These are phyloP conservation scores for Solanum bukasovii DNA, from an alignment of 257 asterid genomes.

Conservation along the genomic window DNA sequence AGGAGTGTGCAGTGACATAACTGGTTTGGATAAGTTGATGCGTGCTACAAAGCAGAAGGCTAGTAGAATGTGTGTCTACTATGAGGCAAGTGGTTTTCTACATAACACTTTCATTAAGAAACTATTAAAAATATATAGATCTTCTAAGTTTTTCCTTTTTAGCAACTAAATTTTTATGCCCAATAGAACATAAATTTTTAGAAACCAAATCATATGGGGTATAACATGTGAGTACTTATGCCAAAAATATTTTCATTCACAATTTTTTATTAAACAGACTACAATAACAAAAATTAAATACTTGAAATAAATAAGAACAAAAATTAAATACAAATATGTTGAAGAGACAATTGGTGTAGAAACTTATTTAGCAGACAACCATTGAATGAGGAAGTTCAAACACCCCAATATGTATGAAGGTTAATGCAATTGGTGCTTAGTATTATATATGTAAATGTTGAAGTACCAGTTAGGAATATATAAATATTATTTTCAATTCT, in stretches of 20 bases:
- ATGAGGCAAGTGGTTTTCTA: background rate
- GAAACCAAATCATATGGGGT: background rate
- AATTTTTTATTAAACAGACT: background rate
- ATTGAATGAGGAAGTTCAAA: background rate
- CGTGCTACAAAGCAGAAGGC: background rate
- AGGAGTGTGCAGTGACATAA: background rate
- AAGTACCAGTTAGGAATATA: background rate
- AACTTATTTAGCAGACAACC: background rate
- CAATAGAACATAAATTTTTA: background rate
- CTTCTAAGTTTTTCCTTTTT: background rate
- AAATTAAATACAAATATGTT: background rate
- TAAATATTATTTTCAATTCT: background rate
- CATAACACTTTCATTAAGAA: background rate
- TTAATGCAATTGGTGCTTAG: background rate
- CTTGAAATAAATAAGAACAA: too few species aligned
- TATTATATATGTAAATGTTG: background rate
- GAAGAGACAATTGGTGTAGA: background rate
- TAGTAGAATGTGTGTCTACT: background rate
- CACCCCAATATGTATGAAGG: background rate
- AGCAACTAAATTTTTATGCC: background rate
- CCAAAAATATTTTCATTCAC: background rate
- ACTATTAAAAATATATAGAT: background rate
- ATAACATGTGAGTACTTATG: background rate
- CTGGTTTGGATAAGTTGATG: background rate
- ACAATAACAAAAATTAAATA: background rate